Percentiles rank a stretch among this genome's conserved stretches.
Conservation (phyloP, 805 yeast species). For the Naumovozyma castellii region DNA sequence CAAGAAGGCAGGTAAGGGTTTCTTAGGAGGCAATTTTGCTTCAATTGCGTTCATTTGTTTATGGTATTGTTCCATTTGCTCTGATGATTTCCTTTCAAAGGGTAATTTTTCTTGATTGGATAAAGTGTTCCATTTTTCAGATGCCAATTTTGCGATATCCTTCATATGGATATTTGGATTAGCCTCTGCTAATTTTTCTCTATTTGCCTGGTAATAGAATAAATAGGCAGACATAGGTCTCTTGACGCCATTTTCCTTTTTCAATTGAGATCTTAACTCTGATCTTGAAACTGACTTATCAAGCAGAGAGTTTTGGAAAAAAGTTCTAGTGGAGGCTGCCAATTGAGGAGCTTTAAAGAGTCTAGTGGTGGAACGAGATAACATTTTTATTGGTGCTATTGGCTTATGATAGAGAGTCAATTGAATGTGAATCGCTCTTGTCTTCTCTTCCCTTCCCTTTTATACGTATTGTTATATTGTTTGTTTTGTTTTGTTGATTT, state of each 20-base stretch:
- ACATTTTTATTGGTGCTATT: too few relatives aligned
- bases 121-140: constrained; percentile 78
- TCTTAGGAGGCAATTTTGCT: constrained; percentile 21
- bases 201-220: constrained; percentile 11
- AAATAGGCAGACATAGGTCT: constrained; percentile 24
- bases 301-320: background rate
- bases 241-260: constrained; percentile 16
- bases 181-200: constrained; percentile 10
- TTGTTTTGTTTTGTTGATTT: too few relatives aligned
- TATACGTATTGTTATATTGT: too few relatives aligned
- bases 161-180: constrained; percentile 16
- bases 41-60: constrained; percentile 3
- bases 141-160: constrained; percentile 48
- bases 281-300: background rate
- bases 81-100: constrained; percentile 42
- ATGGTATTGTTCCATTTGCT: constrained; percentile 11
- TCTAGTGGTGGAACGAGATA: too few relatives aligned
- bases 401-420: too few relatives aligned
- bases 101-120: constrained; percentile 62
- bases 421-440: too few relatives aligned
- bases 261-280: background rate
- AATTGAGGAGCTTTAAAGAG: background rate
- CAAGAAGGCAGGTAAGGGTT: constrained; percentile 25
- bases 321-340: background rate
- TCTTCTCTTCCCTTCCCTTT: too few relatives aligned